Base-by-base conservation (phyloP, 805 yeast genomes). In the Candida anglica region DNA sequence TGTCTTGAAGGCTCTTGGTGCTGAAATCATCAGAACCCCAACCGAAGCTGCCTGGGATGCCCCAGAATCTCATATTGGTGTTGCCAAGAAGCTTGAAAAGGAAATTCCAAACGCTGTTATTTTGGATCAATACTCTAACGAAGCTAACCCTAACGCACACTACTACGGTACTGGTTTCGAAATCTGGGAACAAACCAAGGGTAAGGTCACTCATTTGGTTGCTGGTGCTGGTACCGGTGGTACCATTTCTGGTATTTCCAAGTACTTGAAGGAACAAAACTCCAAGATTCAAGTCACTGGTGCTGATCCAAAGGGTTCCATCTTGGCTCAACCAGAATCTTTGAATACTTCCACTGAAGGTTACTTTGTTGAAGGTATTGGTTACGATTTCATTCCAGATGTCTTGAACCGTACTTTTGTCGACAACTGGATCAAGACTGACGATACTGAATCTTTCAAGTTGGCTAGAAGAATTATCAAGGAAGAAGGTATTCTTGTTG, bases 141-240 rank as follows among this genome's bases (percentile, higher is more conserved):
- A 66, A 42, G 81, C 81, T 60, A 86, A 86, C 64, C 95, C 95
- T 30, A 67, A 73, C 25, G 95, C 95, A 26, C 95, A 86, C 60
- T 85, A 82, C 59, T 73, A 69, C 50, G 88, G 89, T 34, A 86
- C 95, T 15, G 95, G 95, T 36, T 77, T 64, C 43, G 95, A 86
- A 63, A 86, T 86, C 50, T 84, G 88, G 79, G 77, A 79, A 40
- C 95, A 86, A 61, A 75, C 91, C 11, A 60, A 71, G 17, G 86
- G 89, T 22, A 73, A 79, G 39, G 68, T 86, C 34, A 77, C 77
- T 35, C 86, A 81, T 41, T 68, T 86, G 28, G 83, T 86, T 35
- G 95, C 95, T 24, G 95, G 95, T 58, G 95, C 95, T 6, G 95
- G 95, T 63, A 86, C 95, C 38, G 95, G 95, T 63, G 98, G 98